Conservation (phyloP, 2,329 filamentous ascomycete species). For the Fusarium vanettenii region DNA sequence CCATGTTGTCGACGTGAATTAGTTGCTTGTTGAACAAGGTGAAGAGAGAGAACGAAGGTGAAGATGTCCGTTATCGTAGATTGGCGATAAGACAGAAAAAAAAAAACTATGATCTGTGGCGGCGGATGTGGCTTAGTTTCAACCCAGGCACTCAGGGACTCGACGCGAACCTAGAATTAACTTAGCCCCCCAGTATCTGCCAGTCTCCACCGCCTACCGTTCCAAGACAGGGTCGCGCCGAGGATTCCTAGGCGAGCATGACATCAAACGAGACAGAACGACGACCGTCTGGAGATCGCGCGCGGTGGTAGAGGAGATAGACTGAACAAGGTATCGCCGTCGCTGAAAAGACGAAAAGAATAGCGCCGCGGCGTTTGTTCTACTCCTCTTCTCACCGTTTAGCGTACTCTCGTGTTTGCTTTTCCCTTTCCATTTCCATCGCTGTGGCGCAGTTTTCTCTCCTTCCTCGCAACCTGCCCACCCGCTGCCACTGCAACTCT, state of each 20-base stretch:
- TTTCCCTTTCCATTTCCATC: neutral
- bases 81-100: constrained; percentile 10
- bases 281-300: constrained; percentile 22
- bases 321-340: neutral
- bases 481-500: neutral
- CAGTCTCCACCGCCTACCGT: constrained; percentile 39
- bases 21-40: constrained; percentile 10
- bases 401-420: neutral
- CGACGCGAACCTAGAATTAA: neutral
- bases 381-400: neutral
- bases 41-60: constrained; percentile 13
- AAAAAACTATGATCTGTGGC: constrained; percentile 26
- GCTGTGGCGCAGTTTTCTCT: constrained; percentile 13
- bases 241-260: constrained; percentile 34
- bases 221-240: constrained; percentile 16
- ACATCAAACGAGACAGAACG: constrained; percentile 40
- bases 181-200: constrained; percentile 23
- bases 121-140: neutral
- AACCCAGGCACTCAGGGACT: neutral
- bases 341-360: neutral
- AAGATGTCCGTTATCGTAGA: constrained; percentile 27
- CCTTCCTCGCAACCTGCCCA: neutral
- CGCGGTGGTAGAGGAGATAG: constrained; percentile 29
- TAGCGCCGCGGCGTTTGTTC: neutral
- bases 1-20: constrained; percentile 69